These are phyloP conservation scores for Stromatinia cepivora DNA, from an alignment of 2,329 filamentous ascomycete species.

Conservation along the genomic window DNA sequence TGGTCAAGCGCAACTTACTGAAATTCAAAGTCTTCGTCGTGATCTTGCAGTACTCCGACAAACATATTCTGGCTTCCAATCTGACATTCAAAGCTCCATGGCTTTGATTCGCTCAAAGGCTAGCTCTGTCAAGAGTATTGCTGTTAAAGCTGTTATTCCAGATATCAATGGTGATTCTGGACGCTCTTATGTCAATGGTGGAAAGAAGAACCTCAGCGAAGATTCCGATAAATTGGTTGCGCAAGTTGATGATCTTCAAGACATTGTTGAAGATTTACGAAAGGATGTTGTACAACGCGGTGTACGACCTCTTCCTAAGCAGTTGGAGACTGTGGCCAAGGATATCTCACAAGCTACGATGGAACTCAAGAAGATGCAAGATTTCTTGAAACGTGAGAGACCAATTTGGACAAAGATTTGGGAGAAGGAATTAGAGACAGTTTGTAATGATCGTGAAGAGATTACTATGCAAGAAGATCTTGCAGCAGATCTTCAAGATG, in stretches of 20 bases:
- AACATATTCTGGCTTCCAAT: slow-evolving; percentile 87
- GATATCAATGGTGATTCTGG: slow-evolving; percentile 76
- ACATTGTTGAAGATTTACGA: slow-evolving; percentile 91
- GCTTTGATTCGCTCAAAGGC: slow-evolving; percentile 79
- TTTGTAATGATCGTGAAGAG: slow-evolving; percentile 93
- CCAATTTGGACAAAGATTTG: slow-evolving; percentile 99
- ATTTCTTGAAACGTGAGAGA: slow-evolving; percentile 88
- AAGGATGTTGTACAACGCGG: slow-evolving; percentile 95
- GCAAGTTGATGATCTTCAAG: slow-evolving; percentile 95
- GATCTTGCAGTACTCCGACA: slow-evolving; percentile 91
- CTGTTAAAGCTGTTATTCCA: slow-evolving; percentile 69
- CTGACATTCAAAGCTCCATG: slow-evolving; percentile 88
- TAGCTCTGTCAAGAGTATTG: slow-evolving; percentile 72
- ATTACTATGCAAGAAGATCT: slow-evolving; percentile 96
- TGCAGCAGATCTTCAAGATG: slow-evolving; percentile 86
- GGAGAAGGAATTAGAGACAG: slow-evolving; percentile 95
- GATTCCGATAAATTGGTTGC: slow-evolving; percentile 90
- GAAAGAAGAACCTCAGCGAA: slow-evolving; percentile 81
- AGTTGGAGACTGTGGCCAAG: slow-evolving; percentile 85
- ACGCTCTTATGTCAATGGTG: slow-evolving; percentile 78
- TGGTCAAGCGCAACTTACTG: slow-evolving; percentile 63
- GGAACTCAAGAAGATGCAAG: slow-evolving; percentile 91
- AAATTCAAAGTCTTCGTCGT: slow-evolving; percentile 78
- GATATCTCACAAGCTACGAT: slow-evolving; percentile 79
- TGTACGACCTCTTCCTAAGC: slow-evolving; percentile 84